Conservation (phyloP, 352 stramenopile species). For the Phytophthora macrochlamydospora region DNA sequence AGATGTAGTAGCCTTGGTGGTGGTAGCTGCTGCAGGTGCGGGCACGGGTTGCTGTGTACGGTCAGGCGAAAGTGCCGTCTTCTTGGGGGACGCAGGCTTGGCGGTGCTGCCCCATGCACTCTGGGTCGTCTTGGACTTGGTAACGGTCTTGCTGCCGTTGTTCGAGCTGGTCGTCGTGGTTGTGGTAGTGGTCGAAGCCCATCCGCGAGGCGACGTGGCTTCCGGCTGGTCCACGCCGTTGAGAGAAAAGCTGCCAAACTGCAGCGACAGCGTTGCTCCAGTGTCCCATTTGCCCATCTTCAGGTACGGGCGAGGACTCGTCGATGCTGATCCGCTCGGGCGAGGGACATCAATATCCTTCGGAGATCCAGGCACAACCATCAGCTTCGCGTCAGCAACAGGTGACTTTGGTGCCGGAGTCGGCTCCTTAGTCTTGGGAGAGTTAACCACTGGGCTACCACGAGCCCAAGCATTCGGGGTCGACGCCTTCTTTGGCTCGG, state of each 20-base stretch:
- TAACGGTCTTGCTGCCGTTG: conserved; percentile 45
- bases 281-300: conserved; percentile 88
- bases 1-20: conserved; percentile 51
- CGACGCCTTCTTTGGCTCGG: conserved; percentile 53
- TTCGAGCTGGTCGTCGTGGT: conserved; percentile 46
- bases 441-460: conserved; percentile 59
- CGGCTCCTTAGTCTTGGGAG: conserved; percentile 26
- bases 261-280: conserved; percentile 68
- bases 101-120: conserved; percentile 57
- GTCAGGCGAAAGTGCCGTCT: conserved; percentile 65
- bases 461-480: conserved; percentile 74
- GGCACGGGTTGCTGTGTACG: conserved; percentile 35
- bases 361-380: conserved; percentile 59
- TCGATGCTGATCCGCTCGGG: conserved; percentile 35
- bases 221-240: conserved; percentile 66
- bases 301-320: conserved; percentile 78
- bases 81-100: conserved; percentile 63
- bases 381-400: conserved; percentile 40
- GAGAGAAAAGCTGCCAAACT: conserved; percentile 89
- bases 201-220: conserved; percentile 64
- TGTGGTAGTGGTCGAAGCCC: conserved; percentile 53
- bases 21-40: conserved; percentile 10
- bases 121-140: conserved; percentile 52
- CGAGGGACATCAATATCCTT: conserved; percentile 67
- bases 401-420: conserved; percentile 36